These are phyloP conservation scores for Gillenia trifoliata DNA, from an alignment of 306 rosid species.

Conservation along the genomic window DNA sequence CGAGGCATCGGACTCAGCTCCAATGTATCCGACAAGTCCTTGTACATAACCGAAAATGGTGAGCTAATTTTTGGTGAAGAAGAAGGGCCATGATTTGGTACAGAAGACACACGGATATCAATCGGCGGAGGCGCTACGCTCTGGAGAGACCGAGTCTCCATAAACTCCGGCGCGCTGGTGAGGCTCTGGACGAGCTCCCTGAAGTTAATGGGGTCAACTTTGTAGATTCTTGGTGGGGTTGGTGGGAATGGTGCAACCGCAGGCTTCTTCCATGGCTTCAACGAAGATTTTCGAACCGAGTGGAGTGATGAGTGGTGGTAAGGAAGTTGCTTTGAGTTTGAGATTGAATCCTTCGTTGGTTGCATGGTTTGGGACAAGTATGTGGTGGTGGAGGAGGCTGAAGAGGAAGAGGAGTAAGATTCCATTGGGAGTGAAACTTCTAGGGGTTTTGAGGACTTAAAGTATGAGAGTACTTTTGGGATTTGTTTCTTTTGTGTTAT, in stretches of 20 bases:
- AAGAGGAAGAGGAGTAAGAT: not conserved
- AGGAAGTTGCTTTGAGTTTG: not conserved
- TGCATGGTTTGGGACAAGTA: not conserved
- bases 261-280: conserved; percentile 62
- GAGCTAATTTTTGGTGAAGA: not conserved
- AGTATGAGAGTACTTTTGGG: not conserved
- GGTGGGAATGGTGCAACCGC: conserved; percentile 51
- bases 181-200: conserved; percentile 67
- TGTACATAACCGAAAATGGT: conserved; percentile 25
- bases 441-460: not conserved
- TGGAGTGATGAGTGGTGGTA: conserved; percentile 24
- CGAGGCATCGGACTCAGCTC: conserved; percentile 13
- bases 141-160: conserved; percentile 23
- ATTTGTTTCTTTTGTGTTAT: not conserved
- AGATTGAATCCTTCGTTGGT: not conserved
- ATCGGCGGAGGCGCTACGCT: conserved; percentile 26
- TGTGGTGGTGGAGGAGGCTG: not conserved
- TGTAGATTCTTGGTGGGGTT: conserved; percentile 47
- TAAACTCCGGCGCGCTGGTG: conserved; percentile 62
- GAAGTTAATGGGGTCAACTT: conserved; percentile 76
- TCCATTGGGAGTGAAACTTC: not conserved
- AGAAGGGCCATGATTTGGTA: not conserved
- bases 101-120: not conserved
- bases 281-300: conserved; percentile 34
- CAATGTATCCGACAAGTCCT: conserved; percentile 27